These are phyloP conservation scores for Lepidium campestre DNA, from an alignment of 441 rosid species.

Conservation along the genomic window DNA sequence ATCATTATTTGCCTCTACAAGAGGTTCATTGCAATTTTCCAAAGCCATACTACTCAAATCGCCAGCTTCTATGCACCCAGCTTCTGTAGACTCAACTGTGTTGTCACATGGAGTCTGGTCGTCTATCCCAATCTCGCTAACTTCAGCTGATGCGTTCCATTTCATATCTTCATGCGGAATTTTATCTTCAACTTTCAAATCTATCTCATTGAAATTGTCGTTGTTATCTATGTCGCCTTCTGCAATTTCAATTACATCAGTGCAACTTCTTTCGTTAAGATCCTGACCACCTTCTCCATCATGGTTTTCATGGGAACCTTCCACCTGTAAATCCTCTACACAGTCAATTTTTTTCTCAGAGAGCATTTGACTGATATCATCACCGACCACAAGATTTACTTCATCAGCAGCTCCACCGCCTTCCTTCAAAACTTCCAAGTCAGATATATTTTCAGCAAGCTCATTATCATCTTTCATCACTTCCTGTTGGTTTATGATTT, in stretches of 20 bases:
- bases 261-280: constrained; percentile 27
- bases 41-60: constrained; percentile 24
- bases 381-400: constrained; percentile 24
- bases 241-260: constrained; percentile 30
- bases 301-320: constrained; percentile 27
- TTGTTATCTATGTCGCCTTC: constrained; percentile 29
- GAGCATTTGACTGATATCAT: constrained; percentile 29
- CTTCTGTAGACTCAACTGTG: constrained; percentile 22
- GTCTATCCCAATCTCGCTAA: constrained; percentile 30
- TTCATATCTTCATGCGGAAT: constrained; percentile 39
- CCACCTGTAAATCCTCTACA: constrained; percentile 30
- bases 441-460: constrained; percentile 34
- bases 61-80: constrained; percentile 30
- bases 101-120: constrained; percentile 25
- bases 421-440: constrained; percentile 43
- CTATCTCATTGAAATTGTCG: constrained; percentile 35
- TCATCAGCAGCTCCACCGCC: constrained; percentile 35
- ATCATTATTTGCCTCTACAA: constrained; percentile 35
- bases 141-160: constrained; percentile 33
- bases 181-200: constrained; percentile 35
- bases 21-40: constrained; percentile 35
- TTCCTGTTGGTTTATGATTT: constrained; percentile 31
- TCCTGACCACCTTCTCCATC: constrained; percentile 34
- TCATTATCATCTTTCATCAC: constrained; percentile 31
- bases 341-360: constrained; percentile 24